Base-by-base conservation (phyloP, 1,139 yeast genomes). In the Kodamaea anthophila region DNA sequence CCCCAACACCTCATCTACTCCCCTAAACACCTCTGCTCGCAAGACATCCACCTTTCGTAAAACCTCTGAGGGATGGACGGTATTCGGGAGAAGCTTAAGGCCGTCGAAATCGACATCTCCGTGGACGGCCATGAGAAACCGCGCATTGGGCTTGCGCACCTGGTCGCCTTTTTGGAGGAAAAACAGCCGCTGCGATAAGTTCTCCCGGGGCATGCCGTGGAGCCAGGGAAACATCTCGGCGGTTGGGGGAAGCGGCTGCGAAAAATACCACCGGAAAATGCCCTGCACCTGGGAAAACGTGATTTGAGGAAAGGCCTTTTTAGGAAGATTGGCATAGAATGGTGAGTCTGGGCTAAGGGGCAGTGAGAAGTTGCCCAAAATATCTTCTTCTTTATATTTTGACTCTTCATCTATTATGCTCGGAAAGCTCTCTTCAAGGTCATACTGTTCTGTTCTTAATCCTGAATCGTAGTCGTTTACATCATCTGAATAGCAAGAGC, bases 191-290 rank as follows among this genome's bases (percentile, higher is more conserved):
- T 74, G 80, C 3, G 77, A 72, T 38, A 58, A 60, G 43, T 74
- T 74, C 23, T 64, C 69, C 19, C 49, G 54, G 40, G 74, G 74
- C 14, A 77, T 55, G 1, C 95, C 94, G 50, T 87, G 96, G 24
- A 85, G 64, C 96, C 96, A 87, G 1, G 97, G 97, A 45, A 87
- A 88, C 68, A 87, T 74, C 6, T 48, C 52, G 15, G 63, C 70
- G 9, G 91, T 79, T 2, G 70, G 74, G 0, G 96, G 95, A 21
- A 86, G 57, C 1, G 74, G 70, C 6, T 65, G 53, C 34, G 65
- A 40, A 58, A 65, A 74, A 44, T 74, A 72, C 58, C 65, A 60
- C n/a, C 49, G 41, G 36, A 74, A 61, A 0, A 71, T 55, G 1
- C 42, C 18, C 18, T 47, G 43, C 18, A 70, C 46, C 27, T 67